Evolutionary conservation across 805 yeast species (phyloP).

Genomic region (Ogataea pilisensis): DNA sequence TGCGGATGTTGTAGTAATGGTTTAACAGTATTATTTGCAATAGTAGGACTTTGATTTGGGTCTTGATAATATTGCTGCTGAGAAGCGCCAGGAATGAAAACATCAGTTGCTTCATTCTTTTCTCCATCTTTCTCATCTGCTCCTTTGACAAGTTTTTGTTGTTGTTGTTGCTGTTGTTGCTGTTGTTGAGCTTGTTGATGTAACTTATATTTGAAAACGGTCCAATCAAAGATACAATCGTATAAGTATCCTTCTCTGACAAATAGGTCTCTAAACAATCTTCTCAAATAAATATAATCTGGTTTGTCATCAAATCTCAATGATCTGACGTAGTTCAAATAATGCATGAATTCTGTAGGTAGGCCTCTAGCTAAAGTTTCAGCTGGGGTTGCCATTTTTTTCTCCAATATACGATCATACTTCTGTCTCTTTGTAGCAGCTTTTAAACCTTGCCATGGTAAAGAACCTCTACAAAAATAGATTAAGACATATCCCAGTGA

Average conservation of each 20-base stretch:
- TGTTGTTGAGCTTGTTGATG: slow-evolving; percentile 44
- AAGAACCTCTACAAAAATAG: slow-evolving; percentile 90
- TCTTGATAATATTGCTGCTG: slow-evolving; percentile 19
- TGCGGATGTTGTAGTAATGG: slow-evolving; percentile 30
- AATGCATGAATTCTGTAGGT: slow-evolving; percentile 85
- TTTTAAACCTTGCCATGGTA: slow-evolving; percentile 98
- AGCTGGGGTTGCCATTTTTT: slow-evolving; percentile 85
- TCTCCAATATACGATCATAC: slow-evolving; percentile 93
- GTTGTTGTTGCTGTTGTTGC: slow-evolving; percentile 28
- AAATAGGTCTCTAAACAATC: slow-evolving; percentile 84
- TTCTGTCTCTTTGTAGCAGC: slow-evolving; percentile 97
- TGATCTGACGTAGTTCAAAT: slow-evolving; percentile 83
- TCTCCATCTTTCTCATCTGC: slow-evolving; percentile 15
- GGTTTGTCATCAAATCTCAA: slow-evolving; percentile 95
- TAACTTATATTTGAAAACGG: slow-evolving; percentile 72
- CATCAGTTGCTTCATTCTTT: slow-evolving; percentile 2
- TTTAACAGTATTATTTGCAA: slow-evolving; percentile 14
- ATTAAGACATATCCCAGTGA: slow-evolving; percentile 91
- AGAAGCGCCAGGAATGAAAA: slow-evolving; percentile 3
- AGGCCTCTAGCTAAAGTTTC: slow-evolving; percentile 86
- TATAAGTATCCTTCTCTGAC: slow-evolving; percentile 84
- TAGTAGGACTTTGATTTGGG: slow-evolving; percentile 9
- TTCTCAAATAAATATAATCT: slow-evolving; percentile 84
- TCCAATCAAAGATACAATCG: slow-evolving; percentile 97
- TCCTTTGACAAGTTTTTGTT: slow-evolving; percentile 16